Percentiles rank a stretch among this genome's conserved stretches.
Evolutionary conservation across 441 rosid genomes (phyloP).

Genomic region (Aleurites moluccanus): DNA sequence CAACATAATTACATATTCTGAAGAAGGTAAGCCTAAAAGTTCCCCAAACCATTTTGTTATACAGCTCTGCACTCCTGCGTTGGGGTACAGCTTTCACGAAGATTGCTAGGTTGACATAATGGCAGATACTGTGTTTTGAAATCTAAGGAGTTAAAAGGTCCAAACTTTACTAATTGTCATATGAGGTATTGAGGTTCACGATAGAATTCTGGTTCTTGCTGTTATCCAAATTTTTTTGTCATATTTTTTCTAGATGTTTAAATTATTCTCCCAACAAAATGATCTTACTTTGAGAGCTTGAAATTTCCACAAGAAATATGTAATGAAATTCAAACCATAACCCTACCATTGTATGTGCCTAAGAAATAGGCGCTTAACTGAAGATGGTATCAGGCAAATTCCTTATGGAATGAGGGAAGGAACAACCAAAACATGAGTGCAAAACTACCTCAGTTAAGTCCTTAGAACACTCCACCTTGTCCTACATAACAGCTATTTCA

Average conservation of each 20-base stretch:
- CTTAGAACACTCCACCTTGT: constrained; percentile 5
- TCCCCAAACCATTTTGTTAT: neutral
- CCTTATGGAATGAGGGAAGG: neutral
- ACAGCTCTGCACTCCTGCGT: neutral
- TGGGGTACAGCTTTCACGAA: no score
- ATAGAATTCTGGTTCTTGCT: neutral
- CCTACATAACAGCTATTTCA: constrained; percentile 1
- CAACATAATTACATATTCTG: neutral
- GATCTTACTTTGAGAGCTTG: neutral
- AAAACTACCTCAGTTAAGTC: neutral
- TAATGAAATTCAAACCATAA: neutral
- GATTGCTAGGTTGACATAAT: neutral
- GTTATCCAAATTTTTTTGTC: neutral
- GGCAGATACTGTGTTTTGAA: neutral
- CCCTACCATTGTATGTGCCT: neutral
- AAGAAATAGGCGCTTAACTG: neutral
- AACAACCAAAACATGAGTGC: neutral
- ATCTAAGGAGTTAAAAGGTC: constrained; percentile 2
- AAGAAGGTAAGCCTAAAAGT: neutral
- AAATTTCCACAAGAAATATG: neutral
- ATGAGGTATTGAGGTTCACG: neutral
- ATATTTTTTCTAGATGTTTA: neutral
- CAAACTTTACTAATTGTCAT: constrained; percentile 3
- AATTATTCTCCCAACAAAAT: neutral
- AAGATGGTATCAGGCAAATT: neutral